phyloP scores from a whole-genome alignment of 2,329 filamentous ascomycete species.

The Pseudogymnoascus pannorum region DNA sequence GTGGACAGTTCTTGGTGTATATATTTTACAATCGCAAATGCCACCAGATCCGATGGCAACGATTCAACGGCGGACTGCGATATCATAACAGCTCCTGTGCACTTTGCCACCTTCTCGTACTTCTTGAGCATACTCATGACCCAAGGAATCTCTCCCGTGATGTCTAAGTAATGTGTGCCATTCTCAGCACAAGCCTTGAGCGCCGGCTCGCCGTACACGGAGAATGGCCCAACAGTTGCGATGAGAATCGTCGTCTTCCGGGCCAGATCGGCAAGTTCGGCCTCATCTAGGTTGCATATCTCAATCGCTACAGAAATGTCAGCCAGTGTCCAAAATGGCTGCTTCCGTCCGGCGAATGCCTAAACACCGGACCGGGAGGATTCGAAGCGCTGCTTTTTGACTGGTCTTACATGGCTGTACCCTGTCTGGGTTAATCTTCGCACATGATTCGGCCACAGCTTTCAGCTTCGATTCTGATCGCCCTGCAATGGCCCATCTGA shows the following conservation, averaged over 20 bases:
- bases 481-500: slow-evolving; percentile 85
- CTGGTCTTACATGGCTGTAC: slow-evolving; percentile 53
- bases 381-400: background rate
- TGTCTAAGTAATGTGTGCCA: slow-evolving; percentile 59
- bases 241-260: slow-evolving; percentile 51
- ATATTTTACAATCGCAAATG: slow-evolving; percentile 42
- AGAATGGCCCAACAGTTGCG: slow-evolving; percentile 53
- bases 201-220: slow-evolving; percentile 47
- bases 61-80: slow-evolving; percentile 58
- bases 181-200: slow-evolving; percentile 55
- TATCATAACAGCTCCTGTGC: slow-evolving; percentile 50
- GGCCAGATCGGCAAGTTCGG: slow-evolving; percentile 41
- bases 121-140: slow-evolving; percentile 53
- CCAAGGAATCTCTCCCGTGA: slow-evolving; percentile 54
- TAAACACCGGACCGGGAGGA: background rate
- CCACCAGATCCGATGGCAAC: slow-evolving; percentile 51
- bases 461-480: slow-evolving; percentile 72
- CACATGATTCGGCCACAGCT: slow-evolving; percentile 58
- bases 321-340: slow-evolving; percentile 6
- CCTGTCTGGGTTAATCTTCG: slow-evolving; percentile 61
- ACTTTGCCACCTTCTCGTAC: slow-evolving; percentile 46
- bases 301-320: slow-evolving; percentile 41
- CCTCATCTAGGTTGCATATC: slow-evolving; percentile 40
- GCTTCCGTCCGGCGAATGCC: background rate
- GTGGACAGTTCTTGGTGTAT: slow-evolving; percentile 44